Conservation (phyloP, 1,139 yeast species). For the Lodderomyces oxycetoniae region DNA sequence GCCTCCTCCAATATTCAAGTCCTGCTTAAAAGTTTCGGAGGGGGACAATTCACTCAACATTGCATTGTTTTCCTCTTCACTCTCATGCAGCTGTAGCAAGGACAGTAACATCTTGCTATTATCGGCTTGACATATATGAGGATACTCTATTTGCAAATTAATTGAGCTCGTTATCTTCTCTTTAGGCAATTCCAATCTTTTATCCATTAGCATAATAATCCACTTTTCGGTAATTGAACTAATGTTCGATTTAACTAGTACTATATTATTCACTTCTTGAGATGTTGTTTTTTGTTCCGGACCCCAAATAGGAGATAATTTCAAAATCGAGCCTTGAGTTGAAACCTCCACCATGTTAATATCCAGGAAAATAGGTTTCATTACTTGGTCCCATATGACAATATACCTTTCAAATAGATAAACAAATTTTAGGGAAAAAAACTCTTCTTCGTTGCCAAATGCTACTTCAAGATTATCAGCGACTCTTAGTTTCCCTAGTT, state of each 20-base stretch:
- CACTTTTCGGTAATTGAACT: constrained; percentile 39
- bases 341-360: constrained; percentile 9
- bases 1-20: neutral
- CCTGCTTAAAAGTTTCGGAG: too few relatives aligned
- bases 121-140: too few relatives aligned
- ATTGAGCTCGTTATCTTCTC: constrained; percentile 38
- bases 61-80: neutral
- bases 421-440: constrained; percentile 17
- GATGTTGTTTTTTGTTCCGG: neutral
- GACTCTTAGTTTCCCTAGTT: constrained; percentile 33
- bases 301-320: constrained; percentile 5
- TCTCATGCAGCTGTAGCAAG: neutral
- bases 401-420: constrained; percentile 34
- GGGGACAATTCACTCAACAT: neutral
- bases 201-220: constrained; percentile 42
- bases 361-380: constrained; percentile 8
- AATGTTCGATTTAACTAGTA: constrained; percentile 8
- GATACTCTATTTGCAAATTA: too few relatives aligned
- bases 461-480: constrained; percentile 29
- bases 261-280: neutral
- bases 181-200: constrained; percentile 28
- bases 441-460: constrained; percentile 7
- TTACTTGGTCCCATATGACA: constrained; percentile 19
- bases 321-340: constrained; percentile 9
- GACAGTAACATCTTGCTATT: constrained; percentile 5